Conservation (phyloP, 2,329 filamentous ascomycete genomes). For the Diaporthe sp. region DNA sequence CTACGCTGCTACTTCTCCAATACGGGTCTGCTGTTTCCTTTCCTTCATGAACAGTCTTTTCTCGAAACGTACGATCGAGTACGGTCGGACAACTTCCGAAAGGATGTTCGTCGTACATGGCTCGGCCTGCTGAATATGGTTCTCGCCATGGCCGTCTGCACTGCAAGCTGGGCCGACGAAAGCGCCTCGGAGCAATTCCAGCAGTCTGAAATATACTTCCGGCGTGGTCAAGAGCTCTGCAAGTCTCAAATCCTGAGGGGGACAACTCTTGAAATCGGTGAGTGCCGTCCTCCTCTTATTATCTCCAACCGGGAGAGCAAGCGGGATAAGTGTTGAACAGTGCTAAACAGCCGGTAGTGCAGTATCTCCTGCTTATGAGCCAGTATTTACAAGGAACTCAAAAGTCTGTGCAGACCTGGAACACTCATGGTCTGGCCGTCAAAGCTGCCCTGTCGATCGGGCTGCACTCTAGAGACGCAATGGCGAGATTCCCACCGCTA, state of each 20-base stretch:
- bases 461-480: background rate
- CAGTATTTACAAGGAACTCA: background rate
- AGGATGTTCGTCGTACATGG: background rate
- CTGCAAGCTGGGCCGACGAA: background rate
- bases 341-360: background rate
- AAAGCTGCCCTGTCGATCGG: constrained; percentile 1
- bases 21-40: background rate
- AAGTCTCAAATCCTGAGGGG: background rate
- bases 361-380: background rate
- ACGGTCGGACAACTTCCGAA: background rate
- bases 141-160: constrained; percentile 1
- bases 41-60: background rate
- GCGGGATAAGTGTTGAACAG: background rate
- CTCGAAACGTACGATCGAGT: background rate
- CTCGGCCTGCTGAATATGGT: background rate
- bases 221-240: background rate
- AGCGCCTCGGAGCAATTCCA: background rate
- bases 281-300: background rate
- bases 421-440: background rate
- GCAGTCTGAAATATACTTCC: background rate
- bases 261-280: background rate
- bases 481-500: background rate
- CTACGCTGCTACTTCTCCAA: background rate
- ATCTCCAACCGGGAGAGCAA: background rate
- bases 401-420: background rate